Conservation (phyloP, 1,139 yeast genomes). For the Pichia sp. region DNA sequence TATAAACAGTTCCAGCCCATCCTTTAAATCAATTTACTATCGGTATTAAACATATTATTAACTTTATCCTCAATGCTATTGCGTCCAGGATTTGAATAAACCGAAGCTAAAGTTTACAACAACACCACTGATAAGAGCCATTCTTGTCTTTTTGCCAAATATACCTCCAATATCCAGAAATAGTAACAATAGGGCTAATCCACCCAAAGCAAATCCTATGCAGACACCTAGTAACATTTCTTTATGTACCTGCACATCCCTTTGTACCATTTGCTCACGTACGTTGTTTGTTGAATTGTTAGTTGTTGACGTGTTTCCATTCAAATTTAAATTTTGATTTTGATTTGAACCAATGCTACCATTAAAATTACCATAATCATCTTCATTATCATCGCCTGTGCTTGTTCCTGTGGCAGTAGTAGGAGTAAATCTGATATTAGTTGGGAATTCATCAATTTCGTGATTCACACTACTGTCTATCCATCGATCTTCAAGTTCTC, state of each 20-base stretch:
- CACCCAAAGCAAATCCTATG: slow-evolving; percentile 60
- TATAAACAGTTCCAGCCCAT: too few relatives aligned
- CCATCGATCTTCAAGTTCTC: slow-evolving; percentile 85
- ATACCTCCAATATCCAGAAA: slow-evolving; percentile 47
- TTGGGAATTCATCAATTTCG: slow-evolving; percentile 37
- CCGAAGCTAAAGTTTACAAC: slow-evolving; percentile 14
- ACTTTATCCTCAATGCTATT: not conserved
- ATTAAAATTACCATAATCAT: slow-evolving; percentile 1
- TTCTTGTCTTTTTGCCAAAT: slow-evolving; percentile 52
- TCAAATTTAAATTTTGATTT: too few relatives aligned
- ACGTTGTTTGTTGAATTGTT: not conserved
- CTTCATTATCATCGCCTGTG: slow-evolving; percentile 6
- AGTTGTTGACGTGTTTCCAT: too few relatives aligned
- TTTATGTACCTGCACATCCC: slow-evolving; percentile 40
- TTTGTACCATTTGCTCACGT: slow-evolving; percentile 21
- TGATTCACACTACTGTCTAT: slow-evolving; percentile 67
- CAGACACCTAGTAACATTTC: slow-evolving; percentile 59
- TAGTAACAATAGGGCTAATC: slow-evolving; percentile 50
- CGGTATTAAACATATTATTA: not conserved
- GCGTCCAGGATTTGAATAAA: slow-evolving; percentile 5
- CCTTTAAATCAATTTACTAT: not conserved
- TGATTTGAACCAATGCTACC: too few relatives aligned
- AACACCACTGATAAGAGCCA: slow-evolving; percentile 60
- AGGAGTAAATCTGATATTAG: slow-evolving; percentile 15
- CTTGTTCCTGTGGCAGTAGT: slow-evolving; percentile 17